Percentiles rank a stretch among this genome's conserved stretches.
Evolutionary conservation across 1,284 basidiomycete species (phyloP).

Genomic region (Macrocybe sp.): DNA sequence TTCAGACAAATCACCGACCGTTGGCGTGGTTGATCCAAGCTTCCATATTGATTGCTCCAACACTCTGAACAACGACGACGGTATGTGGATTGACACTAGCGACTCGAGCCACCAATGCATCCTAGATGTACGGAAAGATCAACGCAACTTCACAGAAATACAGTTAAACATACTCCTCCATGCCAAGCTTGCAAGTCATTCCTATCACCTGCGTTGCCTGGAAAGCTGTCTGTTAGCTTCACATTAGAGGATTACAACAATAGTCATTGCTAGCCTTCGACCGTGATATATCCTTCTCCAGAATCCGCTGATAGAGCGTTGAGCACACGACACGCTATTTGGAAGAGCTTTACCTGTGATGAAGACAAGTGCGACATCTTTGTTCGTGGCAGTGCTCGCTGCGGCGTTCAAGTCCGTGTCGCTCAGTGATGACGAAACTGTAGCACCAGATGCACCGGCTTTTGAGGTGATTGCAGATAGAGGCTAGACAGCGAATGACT

Average conservation of each 20-base stretch:
- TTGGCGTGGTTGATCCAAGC: conserved; percentile 61
- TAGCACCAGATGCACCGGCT: conserved; percentile 32
- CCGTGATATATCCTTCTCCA: conserved; percentile 52
- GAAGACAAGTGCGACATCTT: conserved; percentile 52
- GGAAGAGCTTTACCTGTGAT: conserved; percentile 41
- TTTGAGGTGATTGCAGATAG: conserved; percentile 38
- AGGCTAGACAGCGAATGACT: conserved; percentile 24
- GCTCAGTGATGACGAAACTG: conserved; percentile 42
- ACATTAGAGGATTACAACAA: not conserved
- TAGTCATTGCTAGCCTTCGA: conserved; percentile 35
- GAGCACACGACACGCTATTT: conserved; percentile 22
- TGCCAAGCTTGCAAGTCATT: conserved; percentile 70
- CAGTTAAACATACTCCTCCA: conserved; percentile 39
- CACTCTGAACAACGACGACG: conserved; percentile 73
- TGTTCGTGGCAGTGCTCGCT: conserved; percentile 34
- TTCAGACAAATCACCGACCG: conserved; percentile 23
- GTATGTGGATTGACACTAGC: conserved; percentile 58
- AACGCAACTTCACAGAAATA: not conserved
- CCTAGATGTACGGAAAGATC: conserved; percentile 26
- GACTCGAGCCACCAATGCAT: conserved; percentile 49
- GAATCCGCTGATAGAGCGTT: conserved; percentile 29
- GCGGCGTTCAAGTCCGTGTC: conserved; percentile 48
- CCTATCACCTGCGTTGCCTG: conserved; percentile 57
- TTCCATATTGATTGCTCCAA: conserved; percentile 65
- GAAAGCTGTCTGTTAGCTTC: not conserved